Conservation (phyloP, 768 basidiomycete species). For the Amanita muscaria region DNA sequence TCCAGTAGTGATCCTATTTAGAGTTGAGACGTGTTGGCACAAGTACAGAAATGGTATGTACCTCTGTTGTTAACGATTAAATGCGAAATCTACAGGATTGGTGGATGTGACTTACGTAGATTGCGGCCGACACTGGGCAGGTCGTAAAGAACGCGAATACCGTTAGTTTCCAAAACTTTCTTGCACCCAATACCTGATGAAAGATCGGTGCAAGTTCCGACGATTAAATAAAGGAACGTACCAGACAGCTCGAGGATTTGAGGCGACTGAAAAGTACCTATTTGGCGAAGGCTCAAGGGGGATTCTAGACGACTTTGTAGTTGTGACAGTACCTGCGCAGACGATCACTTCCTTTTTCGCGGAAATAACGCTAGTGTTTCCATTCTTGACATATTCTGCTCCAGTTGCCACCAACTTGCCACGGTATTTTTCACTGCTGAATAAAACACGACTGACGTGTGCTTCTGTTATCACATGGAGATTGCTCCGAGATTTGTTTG, state of each 20-base stretch:
- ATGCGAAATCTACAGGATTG: neutral
- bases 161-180: constrained; percentile 18
- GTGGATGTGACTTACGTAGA: constrained; percentile 11
- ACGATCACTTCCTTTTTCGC: constrained; percentile 36
- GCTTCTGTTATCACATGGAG: constrained; percentile 20
- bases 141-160: constrained; percentile 22
- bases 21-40: neutral
- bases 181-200: constrained; percentile 26
- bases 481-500: constrained; percentile 19
- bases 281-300: neutral
- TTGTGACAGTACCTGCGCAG: constrained; percentile 15
- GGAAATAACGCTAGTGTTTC: constrained; percentile 18
- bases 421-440: constrained; percentile 4
- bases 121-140: constrained; percentile 37
- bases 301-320: neutral
- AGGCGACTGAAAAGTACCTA: constrained; percentile 16
- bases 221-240: neutral
- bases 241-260: constrained; percentile 42
- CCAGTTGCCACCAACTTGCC: constrained; percentile 10
- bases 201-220: neutral
- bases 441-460: constrained; percentile 17
- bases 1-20: constrained; percentile 20
- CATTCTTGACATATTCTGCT: constrained; percentile 9
- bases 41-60: neutral
- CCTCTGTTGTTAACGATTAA: neutral